Evolutionary conservation across 495 filamentous ascomycete genomes (phyloP), one percentile per base, ranked within the genome.

Genomic region (Astrothelium subdiscretum): DNA sequence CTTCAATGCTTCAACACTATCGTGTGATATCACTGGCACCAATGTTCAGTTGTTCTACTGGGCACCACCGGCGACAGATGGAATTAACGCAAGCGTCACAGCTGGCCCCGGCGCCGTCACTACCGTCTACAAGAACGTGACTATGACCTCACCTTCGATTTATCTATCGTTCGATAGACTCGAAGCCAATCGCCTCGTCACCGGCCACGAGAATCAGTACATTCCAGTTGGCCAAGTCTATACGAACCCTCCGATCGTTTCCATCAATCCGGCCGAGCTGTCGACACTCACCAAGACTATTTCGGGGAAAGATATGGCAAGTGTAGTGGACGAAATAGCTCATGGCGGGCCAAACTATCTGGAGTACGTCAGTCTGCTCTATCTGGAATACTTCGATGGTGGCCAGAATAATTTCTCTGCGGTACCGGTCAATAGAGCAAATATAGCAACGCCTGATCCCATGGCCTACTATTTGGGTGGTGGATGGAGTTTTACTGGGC

Each of bases 31-130:
- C 40, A 65, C 63, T 3, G 63, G 63, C 3, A 42, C 35, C 32
- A 57, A 20, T 42, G 63, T 65, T 2, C 22, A 61, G 29, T 42
- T 65, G n/a, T 57, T 57, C 6, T 65, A 65, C 51, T 65, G 63
- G 63, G 58, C 63, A 5, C 43, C 43, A 5, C 43, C 43, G 12
- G 43, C 43, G 20, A 48, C 43, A 18, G 43, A 22, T 20, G 43
- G 43, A 22, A 20, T 12, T 5, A 22, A 48, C n/a, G 43, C 20
- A 12, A 48, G 43, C 43, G 43, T 48, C 5, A 48, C 43, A 18
- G 20, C 43, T 15, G 20, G 20, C 5, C 20, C 43, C 12, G 43
- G 5, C 5, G 20, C 20, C 20, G 43, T 48, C 43, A 48, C 43
- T 15, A 48, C 43, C 0, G 43, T 48, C 20, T 48, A 48, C 43